Base-by-base conservation (phyloP, 495 filamentous ascomycete species). In the Penicillium odoratum region DNA sequence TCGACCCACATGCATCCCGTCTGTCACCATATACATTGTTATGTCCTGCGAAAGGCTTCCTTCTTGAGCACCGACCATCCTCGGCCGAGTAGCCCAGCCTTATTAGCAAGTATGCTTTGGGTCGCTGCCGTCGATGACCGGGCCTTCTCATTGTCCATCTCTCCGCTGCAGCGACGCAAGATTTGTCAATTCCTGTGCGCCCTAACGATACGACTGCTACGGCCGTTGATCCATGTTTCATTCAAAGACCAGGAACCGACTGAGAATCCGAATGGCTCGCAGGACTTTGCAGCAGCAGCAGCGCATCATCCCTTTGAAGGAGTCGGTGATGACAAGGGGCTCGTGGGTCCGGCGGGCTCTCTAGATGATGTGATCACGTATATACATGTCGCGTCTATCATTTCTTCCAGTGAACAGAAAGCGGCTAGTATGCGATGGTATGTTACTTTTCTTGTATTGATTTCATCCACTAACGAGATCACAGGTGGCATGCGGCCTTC, bases 61-160 rank as follows among this genome's bases (percentile, higher is more conserved):
- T 93, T 97, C 71, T 79, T 97, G 38, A 87, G 91, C 67, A 83
- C 80, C 26, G 88, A 85, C 52, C 87, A 83, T 59, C 91, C 92
- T 40, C 82, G 93, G 51, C 79, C 83, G 59, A 96, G 91, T 71
- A 93, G 90, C 64, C 92, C 93, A 34, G 91, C 93, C 0, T 78
- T 97, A 38, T 78, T 97, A 40, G 89, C 93, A 9, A 94, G 91
- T 71, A 97, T 97, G 88, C 86, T 97, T 16, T 97, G 92, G 92
- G 90, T 96, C 26, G 91, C 90, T 16, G 91, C 91, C 13, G 89
- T 96, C 66, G 96, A 94, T 46, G 92, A 92, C 71, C 89, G 96
- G 68, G 90, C 92, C 7, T 85, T 92, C 56, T 92, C 91, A 61
- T 73, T 97, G 56, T 91, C 91, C 16, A 88, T 91, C 51, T 85